Evolutionary conservation across 352 stramenopile genomes (phyloP).

Genomic region (Lagenidium giganteum): DNA sequence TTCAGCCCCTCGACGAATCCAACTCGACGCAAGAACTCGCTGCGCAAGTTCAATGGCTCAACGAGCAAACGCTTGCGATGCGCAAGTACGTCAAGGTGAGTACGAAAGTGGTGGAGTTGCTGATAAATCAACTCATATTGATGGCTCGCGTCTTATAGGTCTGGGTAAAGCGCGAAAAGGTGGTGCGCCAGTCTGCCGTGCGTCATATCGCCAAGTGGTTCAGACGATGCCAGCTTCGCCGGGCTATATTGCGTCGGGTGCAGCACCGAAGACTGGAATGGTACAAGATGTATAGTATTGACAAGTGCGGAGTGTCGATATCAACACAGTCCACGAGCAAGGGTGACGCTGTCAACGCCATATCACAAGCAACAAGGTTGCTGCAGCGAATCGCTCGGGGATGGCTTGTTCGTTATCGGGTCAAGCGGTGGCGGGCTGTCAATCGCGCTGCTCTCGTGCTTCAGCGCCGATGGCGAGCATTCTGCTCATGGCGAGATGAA

Average conservation of each 20-base stretch:
- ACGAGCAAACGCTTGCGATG: constrained; percentile 45
- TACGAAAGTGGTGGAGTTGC: not conserved
- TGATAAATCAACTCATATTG: not conserved
- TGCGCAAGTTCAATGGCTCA: constrained; percentile 21
- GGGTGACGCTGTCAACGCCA: not conserved
- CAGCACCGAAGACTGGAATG: constrained; percentile 8
- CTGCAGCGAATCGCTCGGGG: constrained; percentile 20
- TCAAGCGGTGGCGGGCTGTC: constrained; percentile 13
- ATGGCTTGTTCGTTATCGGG: constrained; percentile 11
- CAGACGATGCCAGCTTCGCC: constrained; percentile 11
- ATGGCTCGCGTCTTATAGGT: constrained; percentile 19
- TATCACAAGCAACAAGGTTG: not conserved
- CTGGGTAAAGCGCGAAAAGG: constrained; percentile 68
- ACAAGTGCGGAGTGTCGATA: constrained; percentile 2
- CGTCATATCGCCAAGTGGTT: constrained; percentile 45
- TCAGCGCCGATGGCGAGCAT: constrained; percentile 13
- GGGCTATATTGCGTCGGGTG: not conserved
- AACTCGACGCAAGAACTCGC: constrained; percentile 1
- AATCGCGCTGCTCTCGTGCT: constrained; percentile 9
- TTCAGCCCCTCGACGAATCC: not conserved
- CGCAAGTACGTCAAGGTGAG: constrained; percentile 74
- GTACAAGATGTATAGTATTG: constrained; percentile 12
- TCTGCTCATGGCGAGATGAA: not conserved
- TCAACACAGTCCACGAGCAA: constrained; percentile 2
- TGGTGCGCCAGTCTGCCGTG: constrained; percentile 35